These are phyloP conservation scores for Microcera coccophila DNA, from an alignment of 2,329 filamentous ascomycete species.

Conservation along the genomic window DNA sequence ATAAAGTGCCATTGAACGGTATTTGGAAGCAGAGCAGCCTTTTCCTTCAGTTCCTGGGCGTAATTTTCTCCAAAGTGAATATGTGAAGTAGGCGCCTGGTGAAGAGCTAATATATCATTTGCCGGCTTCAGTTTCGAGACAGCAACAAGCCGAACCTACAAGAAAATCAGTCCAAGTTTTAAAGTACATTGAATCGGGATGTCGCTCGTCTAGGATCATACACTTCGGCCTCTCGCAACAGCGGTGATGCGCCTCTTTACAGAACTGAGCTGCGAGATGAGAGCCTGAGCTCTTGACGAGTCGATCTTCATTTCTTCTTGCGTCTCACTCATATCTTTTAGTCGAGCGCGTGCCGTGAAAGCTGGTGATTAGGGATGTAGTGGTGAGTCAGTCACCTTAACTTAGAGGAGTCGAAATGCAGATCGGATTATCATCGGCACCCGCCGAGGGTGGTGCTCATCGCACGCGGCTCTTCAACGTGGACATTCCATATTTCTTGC, in stretches of 20 bases:
- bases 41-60: slow-evolving; percentile 81
- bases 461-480: slow-evolving; percentile 1
- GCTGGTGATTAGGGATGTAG: not conserved
- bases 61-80: slow-evolving; percentile 97
- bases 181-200: not conserved
- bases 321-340: slow-evolving; percentile 41
- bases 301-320: slow-evolving; percentile 57
- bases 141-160: slow-evolving; percentile 77
- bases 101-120: slow-evolving; percentile 82
- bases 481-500: not conserved
- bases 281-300: slow-evolving; percentile 56
- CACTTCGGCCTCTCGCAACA: slow-evolving; percentile 51
- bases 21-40: slow-evolving; percentile 72
- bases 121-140: slow-evolving; percentile 96
- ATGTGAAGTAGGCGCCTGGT: slow-evolving; percentile 58
- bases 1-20: slow-evolving; percentile 94
- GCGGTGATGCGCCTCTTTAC: slow-evolving; percentile 57
- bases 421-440: slow-evolving; percentile 35
- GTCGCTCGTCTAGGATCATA: slow-evolving; percentile 33
- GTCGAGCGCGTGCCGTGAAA: no score
- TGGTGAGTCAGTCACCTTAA: slow-evolving; percentile 3
- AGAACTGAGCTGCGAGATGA: slow-evolving; percentile 58
- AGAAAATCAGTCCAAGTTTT: slow-evolving; percentile 13
- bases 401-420: slow-evolving; percentile 14
- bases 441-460: slow-evolving; percentile 1